Percentiles rank a stretch among this genome's conserved stretches.
These are phyloP conservation scores for Santalum album DNA, from an alignment of 164 flowering plant species.

Conservation along the genomic window DNA sequence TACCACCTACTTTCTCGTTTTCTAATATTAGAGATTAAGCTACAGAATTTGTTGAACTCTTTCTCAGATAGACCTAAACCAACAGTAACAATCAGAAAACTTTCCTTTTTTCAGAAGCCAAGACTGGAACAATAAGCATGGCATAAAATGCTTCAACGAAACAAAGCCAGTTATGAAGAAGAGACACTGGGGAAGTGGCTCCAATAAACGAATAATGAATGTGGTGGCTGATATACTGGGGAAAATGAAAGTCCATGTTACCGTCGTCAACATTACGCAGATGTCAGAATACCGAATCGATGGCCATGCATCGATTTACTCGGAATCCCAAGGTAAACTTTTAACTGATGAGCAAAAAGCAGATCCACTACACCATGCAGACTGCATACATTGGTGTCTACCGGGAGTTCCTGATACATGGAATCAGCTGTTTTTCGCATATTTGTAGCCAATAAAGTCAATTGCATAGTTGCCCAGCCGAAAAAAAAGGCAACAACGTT, in stretches of 20 bases:
- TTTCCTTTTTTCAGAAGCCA: slow-evolving; percentile 44
- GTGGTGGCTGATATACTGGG: slow-evolving; percentile 36
- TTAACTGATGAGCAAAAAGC: slow-evolving; percentile 67
- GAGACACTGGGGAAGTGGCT: slow-evolving; percentile 75
- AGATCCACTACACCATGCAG: slow-evolving; percentile 59
- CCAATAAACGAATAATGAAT: slow-evolving; percentile 56
- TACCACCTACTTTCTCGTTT: too few relatives aligned
- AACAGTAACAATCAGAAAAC: background rate
- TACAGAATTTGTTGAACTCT: too few relatives aligned
- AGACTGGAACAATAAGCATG: slow-evolving; percentile 67
- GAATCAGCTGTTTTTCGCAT: slow-evolving; percentile 59
- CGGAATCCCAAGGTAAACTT: slow-evolving; percentile 57
- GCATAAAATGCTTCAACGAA: slow-evolving; percentile 76
- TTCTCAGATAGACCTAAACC: background rate
- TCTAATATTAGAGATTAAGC: slow-evolving; percentile 70
- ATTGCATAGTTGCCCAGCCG: too few relatives aligned
- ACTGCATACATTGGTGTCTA: slow-evolving; percentile 92
- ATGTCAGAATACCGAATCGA: slow-evolving; percentile 73
- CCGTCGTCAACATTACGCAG: slow-evolving; percentile 71
- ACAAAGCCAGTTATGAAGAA: slow-evolving; percentile 60
- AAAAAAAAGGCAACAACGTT: too few relatives aligned
- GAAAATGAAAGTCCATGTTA: slow-evolving; percentile 73
- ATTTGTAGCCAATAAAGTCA: slow-evolving; percentile 27
- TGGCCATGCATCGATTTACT: slow-evolving; percentile 72
- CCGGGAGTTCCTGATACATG: slow-evolving; percentile 93